A percentile compares a stretch with the other conserved stretches of the same genome.
These are phyloP conservation scores for Xylaria palmicola DNA, from an alignment of 495 filamentous ascomycete genomes.

Conservation along the genomic window DNA sequence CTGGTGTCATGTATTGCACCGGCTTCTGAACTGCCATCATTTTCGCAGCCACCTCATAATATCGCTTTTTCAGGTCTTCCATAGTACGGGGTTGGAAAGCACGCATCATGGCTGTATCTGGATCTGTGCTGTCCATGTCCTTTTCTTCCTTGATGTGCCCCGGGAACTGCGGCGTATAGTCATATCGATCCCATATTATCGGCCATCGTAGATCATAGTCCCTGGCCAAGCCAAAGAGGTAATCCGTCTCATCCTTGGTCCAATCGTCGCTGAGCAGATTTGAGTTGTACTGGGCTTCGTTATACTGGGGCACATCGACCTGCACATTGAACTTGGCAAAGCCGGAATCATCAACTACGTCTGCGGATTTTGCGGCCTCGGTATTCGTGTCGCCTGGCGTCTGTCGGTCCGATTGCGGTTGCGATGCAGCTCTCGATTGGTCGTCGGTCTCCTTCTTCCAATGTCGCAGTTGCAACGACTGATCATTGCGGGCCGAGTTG, in stretches of 20 bases:
- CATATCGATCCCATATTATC: slow-evolving; percentile 91
- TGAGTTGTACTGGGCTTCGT: slow-evolving; percentile 78
- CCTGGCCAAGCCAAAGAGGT: slow-evolving; percentile 68
- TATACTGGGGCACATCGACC: slow-evolving; percentile 72
- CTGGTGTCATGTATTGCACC: slow-evolving; percentile 76
- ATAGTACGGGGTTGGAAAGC: slow-evolving; percentile 58
- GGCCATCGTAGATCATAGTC: slow-evolving; percentile 87
- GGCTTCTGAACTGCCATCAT: slow-evolving; percentile 84
- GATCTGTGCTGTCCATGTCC: slow-evolving; percentile 24
- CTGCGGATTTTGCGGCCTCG: slow-evolving; percentile 16
- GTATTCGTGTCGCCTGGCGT: slow-evolving; percentile 15
- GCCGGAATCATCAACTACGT: slow-evolving; percentile 46
- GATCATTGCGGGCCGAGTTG: slow-evolving; percentile 53
- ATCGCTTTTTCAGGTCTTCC: slow-evolving; percentile 89
- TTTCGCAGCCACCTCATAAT: slow-evolving; percentile 80
- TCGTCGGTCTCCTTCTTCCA: slow-evolving; percentile 57
- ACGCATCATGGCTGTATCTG: slow-evolving; percentile 47
- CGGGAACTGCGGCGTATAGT: slow-evolving; percentile 58
- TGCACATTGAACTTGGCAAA: slow-evolving; percentile 84
- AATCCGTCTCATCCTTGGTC: slow-evolving; percentile 91
- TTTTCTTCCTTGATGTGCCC: slow-evolving; percentile 25
- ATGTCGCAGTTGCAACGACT: slow-evolving; percentile 61
- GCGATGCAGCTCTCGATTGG: slow-evolving; percentile 19
- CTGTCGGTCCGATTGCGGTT: slow-evolving; percentile 16
- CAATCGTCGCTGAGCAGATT: slow-evolving; percentile 73